phyloP scores from a whole-genome alignment of 805 yeast species.

The Candida cerambycidarum region DNA sequence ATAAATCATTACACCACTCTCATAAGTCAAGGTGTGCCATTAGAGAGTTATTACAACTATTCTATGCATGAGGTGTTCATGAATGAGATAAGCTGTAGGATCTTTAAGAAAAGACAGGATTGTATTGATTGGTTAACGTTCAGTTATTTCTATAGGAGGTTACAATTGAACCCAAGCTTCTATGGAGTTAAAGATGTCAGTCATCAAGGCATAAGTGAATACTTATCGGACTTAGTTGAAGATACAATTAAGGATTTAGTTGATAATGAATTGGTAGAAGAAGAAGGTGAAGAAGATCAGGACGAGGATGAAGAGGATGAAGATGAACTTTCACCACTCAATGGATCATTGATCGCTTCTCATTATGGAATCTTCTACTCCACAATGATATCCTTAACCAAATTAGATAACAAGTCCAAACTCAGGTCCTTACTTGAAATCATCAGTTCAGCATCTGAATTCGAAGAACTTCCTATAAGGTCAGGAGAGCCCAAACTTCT shows the following conservation, averaged over 20 bases:
- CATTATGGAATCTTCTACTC: constrained; percentile 64
- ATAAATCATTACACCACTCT: constrained; percentile 69
- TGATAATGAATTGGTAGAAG: constrained; percentile 61
- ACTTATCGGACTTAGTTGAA: constrained; percentile 82
- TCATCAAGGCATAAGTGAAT: constrained; percentile 72
- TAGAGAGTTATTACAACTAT: constrained; percentile 71
- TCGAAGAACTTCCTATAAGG: constrained; percentile 63
- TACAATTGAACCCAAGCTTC: constrained; percentile 81
- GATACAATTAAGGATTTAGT: constrained; percentile 59
- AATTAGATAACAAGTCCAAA: constrained; percentile 55
- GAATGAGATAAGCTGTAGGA: constrained; percentile 67
- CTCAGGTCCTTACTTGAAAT: constrained; percentile 63
- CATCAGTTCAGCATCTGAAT: constrained; percentile 68
- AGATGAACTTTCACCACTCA: constrained; percentile 53
- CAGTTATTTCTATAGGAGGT: constrained; percentile 76
- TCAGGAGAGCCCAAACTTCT: constrained; percentile 54
- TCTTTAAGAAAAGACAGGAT: constrained; percentile 70
- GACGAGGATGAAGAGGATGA: constrained; percentile 37
- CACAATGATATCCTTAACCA: constrained; percentile 64
- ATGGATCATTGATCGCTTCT: constrained; percentile 73
- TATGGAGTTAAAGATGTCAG: constrained; percentile 74
- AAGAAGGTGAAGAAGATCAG: constrained; percentile 36
- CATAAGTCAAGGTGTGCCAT: constrained; percentile 71
- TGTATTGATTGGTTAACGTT: constrained; percentile 90
- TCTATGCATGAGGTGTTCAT: constrained; percentile 66